A percentile compares a stretch with the other conserved stretches of the same genome.
These are phyloP conservation scores for Postia placenta DNA, from an alignment of 768 basidiomycete species.

Conservation along the genomic window DNA sequence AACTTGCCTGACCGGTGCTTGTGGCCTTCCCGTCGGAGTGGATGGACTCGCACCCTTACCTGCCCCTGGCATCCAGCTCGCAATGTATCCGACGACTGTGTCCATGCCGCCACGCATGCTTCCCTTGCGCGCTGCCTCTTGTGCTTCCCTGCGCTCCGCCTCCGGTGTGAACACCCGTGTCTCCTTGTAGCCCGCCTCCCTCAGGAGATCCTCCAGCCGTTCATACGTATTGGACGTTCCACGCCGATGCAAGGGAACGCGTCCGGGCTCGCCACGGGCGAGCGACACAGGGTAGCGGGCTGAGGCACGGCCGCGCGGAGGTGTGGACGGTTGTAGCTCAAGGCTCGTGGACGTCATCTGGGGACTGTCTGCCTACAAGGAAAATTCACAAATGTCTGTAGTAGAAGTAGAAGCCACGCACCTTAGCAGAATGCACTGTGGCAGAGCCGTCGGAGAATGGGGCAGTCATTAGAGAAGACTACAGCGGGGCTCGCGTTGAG, in stretches of 20 bases:
- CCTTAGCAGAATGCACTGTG: too few relatives aligned
- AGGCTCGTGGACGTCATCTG: not conserved
- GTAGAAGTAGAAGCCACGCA: too few relatives aligned
- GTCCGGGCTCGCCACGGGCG: constrained; percentile 30
- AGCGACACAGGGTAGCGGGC: constrained; percentile 48
- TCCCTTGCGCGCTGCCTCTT: constrained; percentile 18
- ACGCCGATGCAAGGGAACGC: constrained; percentile 70
- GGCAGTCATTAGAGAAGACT: too few relatives aligned
- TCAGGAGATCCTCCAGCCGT: constrained; percentile 76
- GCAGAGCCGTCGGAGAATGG: too few relatives aligned
- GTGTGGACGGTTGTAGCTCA: constrained; percentile 10
- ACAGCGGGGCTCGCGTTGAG: too few relatives aligned
- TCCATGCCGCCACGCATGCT: constrained; percentile 32
- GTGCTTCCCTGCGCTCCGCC: constrained; percentile 42
- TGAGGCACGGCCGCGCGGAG: constrained; percentile 17
- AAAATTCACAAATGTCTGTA: too few relatives aligned
- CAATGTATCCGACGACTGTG: constrained; percentile 60
- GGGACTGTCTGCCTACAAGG: too few relatives aligned
- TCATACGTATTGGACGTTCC: constrained; percentile 82
- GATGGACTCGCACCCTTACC: constrained; percentile 2
- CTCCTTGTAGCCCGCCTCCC: constrained; percentile 89
- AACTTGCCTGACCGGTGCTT: not conserved
- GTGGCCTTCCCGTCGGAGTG: not conserved
- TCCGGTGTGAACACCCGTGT: constrained; percentile 88
- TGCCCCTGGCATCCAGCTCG: constrained; percentile 49